Percentiles rank a stretch among this genome's conserved stretches.
phyloP scores from a whole-genome alignment of 1,284 basidiomycete genomes.

The Ceratorhiza oryzae-sativae region DNA sequence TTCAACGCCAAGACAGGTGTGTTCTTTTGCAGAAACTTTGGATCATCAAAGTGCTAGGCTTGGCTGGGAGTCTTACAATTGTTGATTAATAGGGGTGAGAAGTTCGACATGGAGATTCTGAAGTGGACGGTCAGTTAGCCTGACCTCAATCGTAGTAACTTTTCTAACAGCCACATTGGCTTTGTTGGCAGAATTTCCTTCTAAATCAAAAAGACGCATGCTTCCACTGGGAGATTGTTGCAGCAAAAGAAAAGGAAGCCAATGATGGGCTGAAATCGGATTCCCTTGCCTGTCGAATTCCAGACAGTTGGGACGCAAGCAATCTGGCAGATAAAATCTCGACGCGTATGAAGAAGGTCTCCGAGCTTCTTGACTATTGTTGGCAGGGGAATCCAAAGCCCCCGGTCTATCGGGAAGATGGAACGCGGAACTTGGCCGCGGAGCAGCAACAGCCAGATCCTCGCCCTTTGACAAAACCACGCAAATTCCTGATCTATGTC shows the following conservation, averaged over 20 bases:
- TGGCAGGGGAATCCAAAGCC: slow-evolving; percentile 18
- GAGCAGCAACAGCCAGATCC: background rate
- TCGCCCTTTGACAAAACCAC: background rate
- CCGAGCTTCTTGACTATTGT: background rate
- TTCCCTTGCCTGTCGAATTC: background rate
- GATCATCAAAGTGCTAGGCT: no score
- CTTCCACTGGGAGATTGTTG: background rate
- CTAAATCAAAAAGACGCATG: background rate
- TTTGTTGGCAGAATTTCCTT: background rate
- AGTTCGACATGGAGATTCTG: background rate
- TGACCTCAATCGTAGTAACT: background rate
- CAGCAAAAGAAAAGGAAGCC: background rate
- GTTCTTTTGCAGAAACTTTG: background rate
- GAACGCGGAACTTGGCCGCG: background rate
- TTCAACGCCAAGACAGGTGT: background rate
- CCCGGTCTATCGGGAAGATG: background rate
- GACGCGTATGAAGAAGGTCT: background rate
- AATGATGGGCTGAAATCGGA: background rate
- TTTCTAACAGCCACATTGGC: background rate
- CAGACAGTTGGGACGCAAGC: background rate
- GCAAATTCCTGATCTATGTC: slow-evolving; percentile 25
- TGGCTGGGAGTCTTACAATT: background rate
- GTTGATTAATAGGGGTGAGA: background rate
- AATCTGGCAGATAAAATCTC: background rate
- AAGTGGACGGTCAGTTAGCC: background rate